These are phyloP conservation scores for Allomyces arbusculus DNA, from an alignment of 192 early-diverging fungal genomes.

Conservation along the genomic window DNA sequence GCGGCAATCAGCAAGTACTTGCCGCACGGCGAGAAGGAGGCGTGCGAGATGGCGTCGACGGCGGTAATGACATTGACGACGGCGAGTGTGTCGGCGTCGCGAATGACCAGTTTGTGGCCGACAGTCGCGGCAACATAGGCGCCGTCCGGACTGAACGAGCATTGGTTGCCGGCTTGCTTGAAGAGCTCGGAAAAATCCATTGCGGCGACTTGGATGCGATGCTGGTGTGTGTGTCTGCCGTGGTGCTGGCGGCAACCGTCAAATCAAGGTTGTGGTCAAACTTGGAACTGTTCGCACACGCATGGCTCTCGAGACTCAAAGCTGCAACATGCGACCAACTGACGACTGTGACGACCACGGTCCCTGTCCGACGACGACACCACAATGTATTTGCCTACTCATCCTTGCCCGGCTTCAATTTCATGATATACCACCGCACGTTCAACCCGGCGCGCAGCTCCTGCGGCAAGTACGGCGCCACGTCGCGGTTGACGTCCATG, in stretches of 20 bases:
- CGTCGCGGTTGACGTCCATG: not conserved
- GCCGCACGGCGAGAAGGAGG: not conserved
- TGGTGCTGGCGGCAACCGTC: no score
- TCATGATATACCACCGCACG: no score
- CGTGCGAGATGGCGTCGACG: not conserved
- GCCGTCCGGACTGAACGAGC: not conserved
- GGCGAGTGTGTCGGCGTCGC: not conserved
- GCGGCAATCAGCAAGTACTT: not conserved
- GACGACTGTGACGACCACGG: no score
- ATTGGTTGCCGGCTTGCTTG: not conserved
- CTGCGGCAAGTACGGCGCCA: not conserved
- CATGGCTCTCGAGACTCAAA: no score
- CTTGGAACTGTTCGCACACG: no score
- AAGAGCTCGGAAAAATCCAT: not conserved
- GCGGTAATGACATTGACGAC: not conserved
- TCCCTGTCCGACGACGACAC: no score
- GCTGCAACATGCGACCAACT: no score
- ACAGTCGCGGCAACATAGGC: not conserved
- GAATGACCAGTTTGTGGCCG: not conserved
- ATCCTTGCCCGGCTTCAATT: no score
- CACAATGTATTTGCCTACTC: no score
- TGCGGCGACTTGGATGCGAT: not conserved
- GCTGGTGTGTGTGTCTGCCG: no score
- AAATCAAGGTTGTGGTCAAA: no score
- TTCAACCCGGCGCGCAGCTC: not conserved